Percentiles rank a stretch among this genome's conserved stretches.
These are phyloP conservation scores for Diversispora eburnea DNA, from an alignment of 192 early-diverging fungal genomes.

Conservation along the genomic window DNA sequence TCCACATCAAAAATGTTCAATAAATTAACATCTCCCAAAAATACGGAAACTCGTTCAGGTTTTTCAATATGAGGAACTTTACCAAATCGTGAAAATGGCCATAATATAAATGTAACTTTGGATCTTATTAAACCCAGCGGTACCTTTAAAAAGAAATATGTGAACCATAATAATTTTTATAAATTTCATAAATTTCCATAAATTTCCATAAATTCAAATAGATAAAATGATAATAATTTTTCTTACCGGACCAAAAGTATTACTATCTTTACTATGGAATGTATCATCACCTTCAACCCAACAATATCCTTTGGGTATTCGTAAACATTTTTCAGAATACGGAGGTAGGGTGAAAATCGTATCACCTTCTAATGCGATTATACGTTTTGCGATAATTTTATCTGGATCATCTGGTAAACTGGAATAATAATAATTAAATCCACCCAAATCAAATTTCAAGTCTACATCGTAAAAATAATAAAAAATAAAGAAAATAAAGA, in stretches of 20 bases:
- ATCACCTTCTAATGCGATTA: conserved; percentile 81
- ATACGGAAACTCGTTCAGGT: conserved; percentile 12
- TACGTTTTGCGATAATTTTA: conserved; percentile 73
- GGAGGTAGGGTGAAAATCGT: conserved; percentile 52
- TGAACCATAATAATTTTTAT: neutral
- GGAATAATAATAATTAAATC: neutral
- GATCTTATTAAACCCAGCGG: conserved; percentile 66
- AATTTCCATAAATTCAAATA: neutral
- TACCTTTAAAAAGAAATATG: conserved; percentile 35
- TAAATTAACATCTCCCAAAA: neutral
- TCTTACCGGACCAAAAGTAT: conserved; percentile 69
- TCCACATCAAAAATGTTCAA: neutral
- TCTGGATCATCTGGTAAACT: conserved; percentile 69
- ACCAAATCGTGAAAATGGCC: conserved; percentile 66
- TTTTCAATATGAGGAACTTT: conserved; percentile 32
- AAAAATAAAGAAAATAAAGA: neutral
- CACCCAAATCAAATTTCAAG: conserved; percentile 3
- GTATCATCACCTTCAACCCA: conserved; percentile 87
- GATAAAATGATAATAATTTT: neutral
- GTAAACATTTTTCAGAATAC: conserved; percentile 46
- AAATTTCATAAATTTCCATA: too few relatives aligned
- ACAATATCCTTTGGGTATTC: conserved; percentile 73
- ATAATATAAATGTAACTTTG: conserved; percentile 58
- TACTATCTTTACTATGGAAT: conserved; percentile 80
- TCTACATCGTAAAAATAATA: neutral